Evolutionary conservation across 1,284 basidiomycete genomes (phyloP).

Genomic region (Apiotrichum veenhuisii): DNA sequence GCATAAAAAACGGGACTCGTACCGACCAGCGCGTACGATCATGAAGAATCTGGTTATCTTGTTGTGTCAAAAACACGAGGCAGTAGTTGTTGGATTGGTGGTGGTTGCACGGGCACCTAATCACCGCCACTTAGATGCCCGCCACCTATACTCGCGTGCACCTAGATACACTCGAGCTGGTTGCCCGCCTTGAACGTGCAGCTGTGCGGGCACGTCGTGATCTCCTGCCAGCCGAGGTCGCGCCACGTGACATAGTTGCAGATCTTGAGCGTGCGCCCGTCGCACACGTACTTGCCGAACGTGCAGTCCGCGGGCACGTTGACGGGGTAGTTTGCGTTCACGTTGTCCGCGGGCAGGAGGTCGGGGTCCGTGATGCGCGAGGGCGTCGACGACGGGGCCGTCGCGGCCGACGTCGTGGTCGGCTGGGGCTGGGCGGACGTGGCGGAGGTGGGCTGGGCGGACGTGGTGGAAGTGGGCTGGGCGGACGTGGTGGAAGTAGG

Average conservation of each 20-base stretch:
- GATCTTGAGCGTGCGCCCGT: slow-evolving; percentile 23
- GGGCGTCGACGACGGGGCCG: neutral
- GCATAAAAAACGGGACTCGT: no score
- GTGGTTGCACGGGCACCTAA: neutral
- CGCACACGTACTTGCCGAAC: slow-evolving; percentile 32
- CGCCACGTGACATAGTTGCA: slow-evolving; percentile 25
- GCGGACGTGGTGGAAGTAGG: neutral
- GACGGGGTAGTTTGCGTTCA: no score
- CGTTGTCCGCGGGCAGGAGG: neutral
- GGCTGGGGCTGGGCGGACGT: no score
- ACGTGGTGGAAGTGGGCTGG: neutral
- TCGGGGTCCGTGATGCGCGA: neutral
- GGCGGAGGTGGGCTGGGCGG: neutral
- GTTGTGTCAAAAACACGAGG: neutral
- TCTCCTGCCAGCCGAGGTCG: slow-evolving; percentile 15
- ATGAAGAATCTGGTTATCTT: neutral
- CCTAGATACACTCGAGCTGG: neutral
- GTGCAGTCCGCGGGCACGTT: slow-evolving; percentile 15
- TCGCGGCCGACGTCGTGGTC: no score
- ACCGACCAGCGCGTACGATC: no score
- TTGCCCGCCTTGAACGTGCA: slow-evolving; percentile 3
- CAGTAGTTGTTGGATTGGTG: neutral
- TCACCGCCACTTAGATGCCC: no score
- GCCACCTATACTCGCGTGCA: neutral
- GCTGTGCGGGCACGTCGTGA: slow-evolving; percentile 8